Conservation (phyloP, 2,329 filamentous ascomycete species). For the Diaporthe eres region DNA sequence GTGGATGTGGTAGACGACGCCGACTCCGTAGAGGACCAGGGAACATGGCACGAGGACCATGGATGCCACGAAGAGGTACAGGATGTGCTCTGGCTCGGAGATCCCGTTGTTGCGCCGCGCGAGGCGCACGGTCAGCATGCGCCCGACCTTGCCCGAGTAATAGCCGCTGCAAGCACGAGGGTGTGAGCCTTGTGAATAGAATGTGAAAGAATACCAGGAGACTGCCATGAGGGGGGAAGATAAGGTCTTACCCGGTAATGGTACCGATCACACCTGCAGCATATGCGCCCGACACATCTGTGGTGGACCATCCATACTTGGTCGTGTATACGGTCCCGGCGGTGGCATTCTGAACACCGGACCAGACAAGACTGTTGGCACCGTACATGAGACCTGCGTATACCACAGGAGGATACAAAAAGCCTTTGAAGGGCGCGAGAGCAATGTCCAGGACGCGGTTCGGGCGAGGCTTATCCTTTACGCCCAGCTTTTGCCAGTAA, state of each 20-base stretch:
- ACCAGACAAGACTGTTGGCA: conserved; percentile 52
- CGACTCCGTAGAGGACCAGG: conserved; percentile 45
- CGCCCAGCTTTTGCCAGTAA: conserved; percentile 52
- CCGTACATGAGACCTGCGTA: conserved; percentile 51
- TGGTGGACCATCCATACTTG: conserved; percentile 50
- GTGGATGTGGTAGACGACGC: conserved; percentile 49
- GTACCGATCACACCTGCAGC: conserved; percentile 46
- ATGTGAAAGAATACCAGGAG: not conserved
- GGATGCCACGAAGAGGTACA: conserved; percentile 44
- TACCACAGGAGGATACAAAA: conserved; percentile 51
- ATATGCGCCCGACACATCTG: conserved; percentile 48
- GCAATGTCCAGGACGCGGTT: conserved; percentile 56
- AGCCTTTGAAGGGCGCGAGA: conserved; percentile 50
- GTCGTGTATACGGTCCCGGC: conserved; percentile 51
- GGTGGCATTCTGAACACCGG: conserved; percentile 50
- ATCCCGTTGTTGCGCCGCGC: conserved; percentile 45
- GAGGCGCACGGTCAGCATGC: conserved; percentile 42
- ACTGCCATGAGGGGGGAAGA: not conserved
- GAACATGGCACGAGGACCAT: conserved; percentile 44
- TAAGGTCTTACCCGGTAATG: conserved; percentile 28
- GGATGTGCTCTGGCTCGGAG: conserved; percentile 45
- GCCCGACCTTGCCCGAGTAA: conserved; percentile 46
- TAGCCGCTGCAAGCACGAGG: conserved; percentile 44
- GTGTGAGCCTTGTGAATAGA: conserved; percentile 41
- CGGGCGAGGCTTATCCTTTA: conserved; percentile 53